These are phyloP conservation scores for Aspergillus sp. DNA, from an alignment of 2,329 filamentous ascomycete species.

Conservation along the genomic window DNA sequence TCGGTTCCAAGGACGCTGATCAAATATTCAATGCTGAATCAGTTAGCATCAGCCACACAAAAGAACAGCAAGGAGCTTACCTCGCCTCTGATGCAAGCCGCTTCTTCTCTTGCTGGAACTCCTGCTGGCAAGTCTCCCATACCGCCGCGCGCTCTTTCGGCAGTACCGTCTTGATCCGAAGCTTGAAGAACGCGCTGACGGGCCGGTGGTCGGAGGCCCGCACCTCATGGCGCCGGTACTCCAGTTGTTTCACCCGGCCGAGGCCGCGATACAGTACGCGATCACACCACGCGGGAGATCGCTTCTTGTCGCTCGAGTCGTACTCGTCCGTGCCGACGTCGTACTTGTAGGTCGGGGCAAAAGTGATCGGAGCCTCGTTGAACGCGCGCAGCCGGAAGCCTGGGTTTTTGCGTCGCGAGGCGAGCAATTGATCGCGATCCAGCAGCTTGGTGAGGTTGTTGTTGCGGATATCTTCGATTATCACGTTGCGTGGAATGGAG, in stretches of 20 bases:
- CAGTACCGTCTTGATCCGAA: conserved; percentile 80
- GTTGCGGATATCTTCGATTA: conserved; percentile 78
- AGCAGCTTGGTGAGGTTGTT: conserved; percentile 83
- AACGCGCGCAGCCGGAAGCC: conserved; percentile 86
- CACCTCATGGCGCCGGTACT: conserved; percentile 87
- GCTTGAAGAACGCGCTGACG: conserved; percentile 79
- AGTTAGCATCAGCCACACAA: conserved; percentile 38
- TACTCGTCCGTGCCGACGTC: conserved; percentile 94
- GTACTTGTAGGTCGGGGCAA: conserved; percentile 97
- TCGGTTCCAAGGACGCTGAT: conserved; percentile 61
- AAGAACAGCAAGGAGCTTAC: conserved; percentile 45
- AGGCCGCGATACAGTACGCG: conserved; percentile 81
- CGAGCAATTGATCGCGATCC: conserved; percentile 88
- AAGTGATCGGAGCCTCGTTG: conserved; percentile 84
- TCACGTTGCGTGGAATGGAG: conserved; percentile 89
- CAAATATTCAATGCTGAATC: conserved; percentile 60
- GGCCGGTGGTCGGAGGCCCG: conserved; percentile 89
- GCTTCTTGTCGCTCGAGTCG: conserved; percentile 90
- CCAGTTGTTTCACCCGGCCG: conserved; percentile 79
- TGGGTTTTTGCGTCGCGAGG: conserved; percentile 84
- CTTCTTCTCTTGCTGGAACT: conserved; percentile 70
- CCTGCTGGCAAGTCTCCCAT: conserved; percentile 72
- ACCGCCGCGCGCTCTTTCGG: conserved; percentile 62
- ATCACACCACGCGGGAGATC: conserved; percentile 95
- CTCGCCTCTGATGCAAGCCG: conserved; percentile 70